Conservation (phyloP, 1,284 basidiomycete genomes). For the Apiotrichum laibachii region DNA sequence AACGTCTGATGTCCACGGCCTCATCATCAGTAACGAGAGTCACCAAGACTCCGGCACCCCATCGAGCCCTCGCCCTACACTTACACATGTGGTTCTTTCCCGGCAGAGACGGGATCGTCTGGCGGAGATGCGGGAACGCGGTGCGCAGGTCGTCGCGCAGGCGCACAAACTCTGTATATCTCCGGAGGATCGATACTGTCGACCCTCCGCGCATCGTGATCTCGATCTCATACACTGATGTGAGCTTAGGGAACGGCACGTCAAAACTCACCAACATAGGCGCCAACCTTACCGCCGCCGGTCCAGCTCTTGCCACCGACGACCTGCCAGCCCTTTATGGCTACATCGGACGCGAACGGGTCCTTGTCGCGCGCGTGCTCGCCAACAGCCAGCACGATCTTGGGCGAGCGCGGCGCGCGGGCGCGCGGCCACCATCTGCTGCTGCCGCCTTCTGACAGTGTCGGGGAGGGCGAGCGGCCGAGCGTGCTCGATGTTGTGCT, state of each 20-base stretch:
- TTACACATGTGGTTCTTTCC: constrained; percentile 47
- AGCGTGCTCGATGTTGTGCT: neutral
- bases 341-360: constrained; percentile 38
- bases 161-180: constrained; percentile 46
- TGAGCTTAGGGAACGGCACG: neutral
- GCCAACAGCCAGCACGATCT: constrained; percentile 4
- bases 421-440: neutral
- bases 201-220: constrained; percentile 35
- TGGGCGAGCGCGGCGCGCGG: neutral
- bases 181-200: constrained; percentile 32
- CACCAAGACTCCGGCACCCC: neutral
- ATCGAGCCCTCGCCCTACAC: constrained; percentile 5
- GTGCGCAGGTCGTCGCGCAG: constrained; percentile 29
- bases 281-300: constrained; percentile 37
- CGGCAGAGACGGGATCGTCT: constrained; percentile 40
- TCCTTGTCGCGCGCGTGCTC: neutral
- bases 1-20: too few relatives aligned
- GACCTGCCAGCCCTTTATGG: constrained; percentile 40
- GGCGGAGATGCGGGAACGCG: constrained; percentile 31
- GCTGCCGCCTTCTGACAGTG: too few relatives aligned
- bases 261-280: constrained; percentile 44
- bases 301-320: constrained; percentile 40
- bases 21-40: too few relatives aligned
- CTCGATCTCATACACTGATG: constrained; percentile 46
- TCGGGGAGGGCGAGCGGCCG: neutral